A percentile compares a stretch with the other conserved stretches of the same genome.
Conservation (phyloP, 768 basidiomycete genomes). For the Auriscalpium microsporum region DNA sequence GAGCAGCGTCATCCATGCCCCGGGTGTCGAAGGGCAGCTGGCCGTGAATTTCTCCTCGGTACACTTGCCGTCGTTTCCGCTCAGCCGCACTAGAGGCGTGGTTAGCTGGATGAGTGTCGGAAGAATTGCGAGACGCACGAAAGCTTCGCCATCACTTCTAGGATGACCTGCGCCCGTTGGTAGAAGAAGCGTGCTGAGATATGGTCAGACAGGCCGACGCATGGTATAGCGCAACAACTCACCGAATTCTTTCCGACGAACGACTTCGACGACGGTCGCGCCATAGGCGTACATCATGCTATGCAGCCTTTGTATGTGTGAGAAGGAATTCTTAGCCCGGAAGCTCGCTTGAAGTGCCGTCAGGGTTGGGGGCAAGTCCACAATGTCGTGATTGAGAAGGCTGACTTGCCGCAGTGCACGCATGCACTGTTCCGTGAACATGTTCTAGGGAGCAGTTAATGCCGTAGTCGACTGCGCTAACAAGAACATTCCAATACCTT, state of each 20-base stretch:
- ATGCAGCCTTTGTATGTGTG: slow-evolving; percentile 86
- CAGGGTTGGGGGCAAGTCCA: slow-evolving; percentile 61
- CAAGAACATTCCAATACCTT: slow-evolving; percentile 4
- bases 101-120: not conserved
- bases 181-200: slow-evolving; percentile 67
- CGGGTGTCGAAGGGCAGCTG: slow-evolving; percentile 81
- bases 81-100: slow-evolving; percentile 51
- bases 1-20: slow-evolving; percentile 76
- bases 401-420: slow-evolving; percentile 67
- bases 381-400: slow-evolving; percentile 70
- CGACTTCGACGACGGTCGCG: slow-evolving; percentile 84
- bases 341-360: slow-evolving; percentile 62
- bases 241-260: slow-evolving; percentile 87
- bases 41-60: slow-evolving; percentile 74
- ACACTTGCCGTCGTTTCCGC: slow-evolving; percentile 74
- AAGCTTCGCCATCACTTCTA: slow-evolving; percentile 82
- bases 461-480: too few relatives aligned
- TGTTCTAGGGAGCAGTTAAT: slow-evolving; percentile 39
- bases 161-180: slow-evolving; percentile 68
- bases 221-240: slow-evolving; percentile 20
- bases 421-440: slow-evolving; percentile 61
- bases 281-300: slow-evolving; percentile 89
- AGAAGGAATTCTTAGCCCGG: slow-evolving; percentile 70
- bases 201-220: not conserved
- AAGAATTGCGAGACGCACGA: slow-evolving; percentile 44